Conservation (phyloP, 768 basidiomycete species). For the Leccinum boreale region DNA sequence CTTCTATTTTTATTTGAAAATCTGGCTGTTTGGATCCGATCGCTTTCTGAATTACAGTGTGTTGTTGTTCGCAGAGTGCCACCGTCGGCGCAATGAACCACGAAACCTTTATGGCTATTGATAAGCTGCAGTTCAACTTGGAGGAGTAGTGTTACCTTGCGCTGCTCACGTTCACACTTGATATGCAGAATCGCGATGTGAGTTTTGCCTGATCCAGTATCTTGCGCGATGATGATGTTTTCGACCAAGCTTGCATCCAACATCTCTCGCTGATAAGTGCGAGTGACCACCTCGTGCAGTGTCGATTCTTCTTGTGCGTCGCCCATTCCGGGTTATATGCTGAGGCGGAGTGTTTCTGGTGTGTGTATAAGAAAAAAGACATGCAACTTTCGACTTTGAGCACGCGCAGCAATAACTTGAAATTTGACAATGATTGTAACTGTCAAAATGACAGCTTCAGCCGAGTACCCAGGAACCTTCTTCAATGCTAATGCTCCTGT, state of each 20-base stretch:
- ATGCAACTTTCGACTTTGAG: no score
- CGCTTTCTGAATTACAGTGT: slow-evolving; percentile 48
- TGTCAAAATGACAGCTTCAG: no score
- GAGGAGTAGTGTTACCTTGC: slow-evolving; percentile 47
- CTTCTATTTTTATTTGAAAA: no score
- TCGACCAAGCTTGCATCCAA: slow-evolving; percentile 61
- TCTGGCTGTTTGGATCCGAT: no score
- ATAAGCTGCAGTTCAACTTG: neutral
- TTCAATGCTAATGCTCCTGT: no score
- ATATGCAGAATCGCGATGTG: slow-evolving; percentile 72
- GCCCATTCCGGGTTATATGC: neutral
- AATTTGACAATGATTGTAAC: no score
- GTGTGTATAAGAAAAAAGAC: neutral
- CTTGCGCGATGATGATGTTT: slow-evolving; percentile 74
- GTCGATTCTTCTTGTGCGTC: neutral
- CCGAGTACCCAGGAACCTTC: no score
- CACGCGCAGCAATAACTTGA: no score
- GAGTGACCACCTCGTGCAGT: slow-evolving; percentile 20
- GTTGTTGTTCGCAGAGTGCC: slow-evolving; percentile 62
- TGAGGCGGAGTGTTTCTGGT: neutral
- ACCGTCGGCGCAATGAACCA: slow-evolving; percentile 85
- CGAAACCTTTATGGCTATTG: slow-evolving; percentile 44
- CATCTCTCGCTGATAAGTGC: slow-evolving; percentile 79
- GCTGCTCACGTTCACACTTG: no score
- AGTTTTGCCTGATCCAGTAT: slow-evolving; percentile 80